phyloP scores from a whole-genome alignment of 1,284 basidiomycete species.

The Irpex rosettiformis region DNA sequence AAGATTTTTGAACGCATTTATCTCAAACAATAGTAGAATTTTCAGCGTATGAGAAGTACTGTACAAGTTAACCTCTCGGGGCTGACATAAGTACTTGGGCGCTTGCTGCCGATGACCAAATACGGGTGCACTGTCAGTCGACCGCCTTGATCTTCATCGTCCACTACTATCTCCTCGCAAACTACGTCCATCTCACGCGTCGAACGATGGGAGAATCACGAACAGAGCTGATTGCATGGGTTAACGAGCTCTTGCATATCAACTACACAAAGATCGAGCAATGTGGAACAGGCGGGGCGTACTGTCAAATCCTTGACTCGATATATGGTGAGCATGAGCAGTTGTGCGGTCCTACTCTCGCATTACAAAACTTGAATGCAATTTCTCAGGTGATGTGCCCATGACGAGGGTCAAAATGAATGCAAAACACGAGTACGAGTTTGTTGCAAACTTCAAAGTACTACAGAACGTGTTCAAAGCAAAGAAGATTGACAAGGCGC shows the following conservation, averaged over 20 bases:
- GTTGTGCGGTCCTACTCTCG: background rate
- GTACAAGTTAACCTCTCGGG: too few species aligned
- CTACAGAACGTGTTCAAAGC: constrained; percentile 86
- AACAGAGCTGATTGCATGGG: constrained; percentile 89
- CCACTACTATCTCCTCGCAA: constrained; percentile 20
- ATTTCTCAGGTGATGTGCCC: constrained; percentile 83
- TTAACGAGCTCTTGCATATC: constrained; percentile 89
- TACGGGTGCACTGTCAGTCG: constrained; percentile 8
- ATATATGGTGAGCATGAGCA: constrained; percentile 70
- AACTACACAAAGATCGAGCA: constrained; percentile 95
- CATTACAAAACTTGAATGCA: too few species aligned
- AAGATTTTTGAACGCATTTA: too few species aligned
- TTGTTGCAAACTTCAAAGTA: constrained; percentile 92
- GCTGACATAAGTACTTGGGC: background rate
- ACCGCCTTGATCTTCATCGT: constrained; percentile 23
- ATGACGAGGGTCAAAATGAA: constrained; percentile 90
- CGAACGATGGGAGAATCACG: constrained; percentile 54
- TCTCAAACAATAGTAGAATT: too few species aligned
- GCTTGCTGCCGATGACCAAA: constrained; percentile 1
- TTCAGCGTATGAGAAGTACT: too few species aligned
- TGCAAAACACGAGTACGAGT: constrained; percentile 96
- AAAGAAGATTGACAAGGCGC: constrained; percentile 91
- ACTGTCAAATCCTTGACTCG: constrained; percentile 92
- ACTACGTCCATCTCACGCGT: constrained; percentile 16
- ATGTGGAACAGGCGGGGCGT: constrained; percentile 87